These are phyloP conservation scores for Albatrellus sp. DNA, from an alignment of 1,284 basidiomycete species.

Conservation along the genomic window DNA sequence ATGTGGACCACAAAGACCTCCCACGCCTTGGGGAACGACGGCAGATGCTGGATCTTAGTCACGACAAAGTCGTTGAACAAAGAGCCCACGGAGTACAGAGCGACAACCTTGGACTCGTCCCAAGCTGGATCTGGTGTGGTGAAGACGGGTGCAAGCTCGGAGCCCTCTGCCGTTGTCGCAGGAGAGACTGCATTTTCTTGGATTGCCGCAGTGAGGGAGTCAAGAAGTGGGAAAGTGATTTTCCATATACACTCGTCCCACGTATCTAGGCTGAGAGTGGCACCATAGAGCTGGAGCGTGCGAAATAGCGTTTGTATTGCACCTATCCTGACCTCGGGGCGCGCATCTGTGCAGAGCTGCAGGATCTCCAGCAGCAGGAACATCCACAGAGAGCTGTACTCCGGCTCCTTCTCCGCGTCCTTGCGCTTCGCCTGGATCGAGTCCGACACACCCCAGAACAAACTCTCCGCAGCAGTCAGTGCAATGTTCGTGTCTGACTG, in stretches of 20 bases:
- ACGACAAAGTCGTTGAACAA: conserved; percentile 75
- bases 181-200: conserved; percentile 20
- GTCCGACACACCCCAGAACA: conserved; percentile 91
- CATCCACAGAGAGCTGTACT: conserved; percentile 84
- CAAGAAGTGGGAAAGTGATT: conserved; percentile 81
- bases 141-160: conserved; percentile 8
- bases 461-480: conserved; percentile 79
- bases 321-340: conserved; percentile 83
- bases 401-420: conserved; percentile 50
- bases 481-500: conserved; percentile 95
- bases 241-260: conserved; percentile 88
- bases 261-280: conserved; percentile 62
- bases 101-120: conserved; percentile 84
- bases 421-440: conserved; percentile 73
- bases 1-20: conserved; percentile 60
- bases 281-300: conserved; percentile 87
- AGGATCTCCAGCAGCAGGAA: conserved; percentile 78
- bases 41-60: conserved; percentile 60
- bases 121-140: conserved; percentile 29
- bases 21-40: conserved; percentile 63
- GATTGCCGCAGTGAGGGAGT: conserved; percentile 52
- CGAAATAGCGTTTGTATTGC: conserved; percentile 94
- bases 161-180: not conserved
- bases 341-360: conserved; percentile 67
- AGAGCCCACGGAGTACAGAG: conserved; percentile 73